Evolutionary conservation across 129 eudicot species (phyloP).

Genomic region (Deinandra increscens): DNA sequence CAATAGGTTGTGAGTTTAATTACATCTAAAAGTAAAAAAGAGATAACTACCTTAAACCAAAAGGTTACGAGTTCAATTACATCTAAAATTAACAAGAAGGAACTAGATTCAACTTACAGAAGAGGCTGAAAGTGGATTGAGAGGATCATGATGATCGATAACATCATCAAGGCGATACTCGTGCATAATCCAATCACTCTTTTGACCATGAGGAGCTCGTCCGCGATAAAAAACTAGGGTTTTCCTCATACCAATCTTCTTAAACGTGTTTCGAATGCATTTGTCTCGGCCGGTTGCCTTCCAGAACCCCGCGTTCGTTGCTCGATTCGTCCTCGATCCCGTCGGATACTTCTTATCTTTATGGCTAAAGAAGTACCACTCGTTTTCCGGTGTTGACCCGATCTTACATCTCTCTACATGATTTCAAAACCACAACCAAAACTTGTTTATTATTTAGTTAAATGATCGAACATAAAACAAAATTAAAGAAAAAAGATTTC

Average conservation of each 20-base stretch:
- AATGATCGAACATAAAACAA: neutral
- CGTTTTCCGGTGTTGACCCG: constrained; percentile 87
- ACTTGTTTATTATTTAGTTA: too few relatives aligned
- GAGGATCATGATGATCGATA: constrained; percentile 55
- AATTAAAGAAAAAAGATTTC: neutral
- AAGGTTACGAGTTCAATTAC: neutral
- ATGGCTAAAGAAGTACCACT: constrained; percentile 98
- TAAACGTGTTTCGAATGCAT: constrained; percentile 71
- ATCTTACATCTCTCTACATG: constrained; percentile 75
- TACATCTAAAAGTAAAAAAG: too few relatives aligned
- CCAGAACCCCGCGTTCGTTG: constrained; percentile 91
- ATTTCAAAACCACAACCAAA: neutral
- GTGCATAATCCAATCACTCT: constrained; percentile 98
- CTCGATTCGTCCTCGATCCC: constrained; percentile 87
- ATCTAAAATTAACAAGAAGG: neutral
- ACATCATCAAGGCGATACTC: constrained; percentile 84
- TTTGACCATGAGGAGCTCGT: constrained; percentile 94
- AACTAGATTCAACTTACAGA: constrained; percentile 31
- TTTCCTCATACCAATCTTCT: constrained; percentile 94
- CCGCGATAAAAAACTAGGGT: constrained; percentile 91
- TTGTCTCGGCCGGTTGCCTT: constrained; percentile 93
- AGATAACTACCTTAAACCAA: too few relatives aligned
- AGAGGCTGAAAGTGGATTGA: constrained; percentile 33
- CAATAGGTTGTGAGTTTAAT: too few relatives aligned
- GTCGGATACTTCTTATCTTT: constrained; percentile 95